Percentiles rank a stretch among this genome's conserved stretches.
These are phyloP conservation scores for Leptomonas seymouri DNA, from an alignment of 208 protist species.

Conservation along the genomic window DNA sequence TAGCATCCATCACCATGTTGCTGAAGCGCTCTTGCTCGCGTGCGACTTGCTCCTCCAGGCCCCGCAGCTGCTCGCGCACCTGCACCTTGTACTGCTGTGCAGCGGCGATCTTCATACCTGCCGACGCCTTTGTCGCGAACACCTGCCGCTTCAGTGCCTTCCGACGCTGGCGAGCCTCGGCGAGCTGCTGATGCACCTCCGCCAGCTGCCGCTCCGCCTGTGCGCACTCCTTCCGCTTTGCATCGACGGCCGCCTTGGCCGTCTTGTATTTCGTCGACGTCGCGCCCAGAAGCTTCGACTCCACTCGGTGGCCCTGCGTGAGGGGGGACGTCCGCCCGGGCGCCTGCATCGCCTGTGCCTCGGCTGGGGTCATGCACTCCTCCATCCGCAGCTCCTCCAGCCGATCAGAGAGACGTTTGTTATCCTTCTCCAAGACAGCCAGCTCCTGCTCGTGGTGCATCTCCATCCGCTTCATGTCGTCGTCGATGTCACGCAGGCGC, in stretches of 20 bases:
- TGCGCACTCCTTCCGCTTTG: constrained; percentile 47
- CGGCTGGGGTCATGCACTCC: constrained; percentile 56
- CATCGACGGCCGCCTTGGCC: constrained; percentile 43
- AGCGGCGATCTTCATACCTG: constrained; percentile 13
- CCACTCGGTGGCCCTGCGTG: constrained; percentile 6
- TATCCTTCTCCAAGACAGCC: constrained; percentile 59
- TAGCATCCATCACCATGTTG: constrained; percentile 72
- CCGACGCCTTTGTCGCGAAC: constrained; percentile 1
- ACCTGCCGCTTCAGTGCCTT: constrained; percentile 15
- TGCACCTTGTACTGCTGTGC: constrained; percentile 20
- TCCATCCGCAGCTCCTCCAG: constrained; percentile 76
- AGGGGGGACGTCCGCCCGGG: not conserved
- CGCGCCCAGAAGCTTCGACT: constrained; percentile 58
- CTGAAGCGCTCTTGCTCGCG: constrained; percentile 88
- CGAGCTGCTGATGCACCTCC: constrained; percentile 29
- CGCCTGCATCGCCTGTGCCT: constrained; percentile 19
- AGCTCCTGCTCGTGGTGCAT: constrained; percentile 72
- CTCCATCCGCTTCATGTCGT: constrained; percentile 58
- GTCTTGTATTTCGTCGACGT: constrained; percentile 57
- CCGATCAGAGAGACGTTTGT: constrained; percentile 40
- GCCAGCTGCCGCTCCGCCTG: constrained; percentile 50
- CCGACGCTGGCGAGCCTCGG: constrained; percentile 28
- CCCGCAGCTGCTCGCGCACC: constrained; percentile 70
- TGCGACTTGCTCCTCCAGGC: constrained; percentile 90
- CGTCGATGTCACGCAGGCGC: constrained; percentile 75